Base-by-base conservation (phyloP, 805 yeast genomes). In the Lipomyces mesembrius region DNA sequence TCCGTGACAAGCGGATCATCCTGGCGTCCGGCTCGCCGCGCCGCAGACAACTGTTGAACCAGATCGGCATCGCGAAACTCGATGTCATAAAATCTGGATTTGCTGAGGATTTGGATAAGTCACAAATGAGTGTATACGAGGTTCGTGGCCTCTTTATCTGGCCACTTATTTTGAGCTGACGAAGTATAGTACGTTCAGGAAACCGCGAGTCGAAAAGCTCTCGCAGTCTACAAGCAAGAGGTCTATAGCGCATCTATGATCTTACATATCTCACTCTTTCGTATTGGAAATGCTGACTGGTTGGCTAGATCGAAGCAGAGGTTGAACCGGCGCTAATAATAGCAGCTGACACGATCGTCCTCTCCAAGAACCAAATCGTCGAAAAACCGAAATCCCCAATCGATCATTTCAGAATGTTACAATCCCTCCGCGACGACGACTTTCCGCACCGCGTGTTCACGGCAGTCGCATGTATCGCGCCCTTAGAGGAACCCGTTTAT, bases 21-120 rank as follows among this genome's bases (percentile, higher is more conserved):
- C 81, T 94, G 6, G 97, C 97, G 0, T 91, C 97, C 1, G 84
- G 90, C 0, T 93, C 98, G 0, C 94, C 96, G 1, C 82, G 97
- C 67, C 80, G 99, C 65, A 78, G 80, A 62, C 91, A 90, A 64
- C 88, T 95, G n/a, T 74, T 95, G 35, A 74, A 77, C 4, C 86
- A 88, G 71, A 69, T 80, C 20, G 82, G 82, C 2, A 64, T 78
- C 62, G 70, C 66, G 17, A 68, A 79, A 53, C 71, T 80, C 12
- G 78, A 77, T 32, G 79, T 89, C 0, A 76, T 84, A 14, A 85
- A 87, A 22, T 90, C 97, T 0, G 79, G 84, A 9, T 94, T 92
- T 74, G 89, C 86, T 61, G 99, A 94, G 76, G 82, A 93, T 75
- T 79, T 95, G 53, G 80, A 84, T 65, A 92, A 92, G 74, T 67